Base-by-base conservation (phyloP, 441 rosid species). In the Capsella rubella region DNA sequence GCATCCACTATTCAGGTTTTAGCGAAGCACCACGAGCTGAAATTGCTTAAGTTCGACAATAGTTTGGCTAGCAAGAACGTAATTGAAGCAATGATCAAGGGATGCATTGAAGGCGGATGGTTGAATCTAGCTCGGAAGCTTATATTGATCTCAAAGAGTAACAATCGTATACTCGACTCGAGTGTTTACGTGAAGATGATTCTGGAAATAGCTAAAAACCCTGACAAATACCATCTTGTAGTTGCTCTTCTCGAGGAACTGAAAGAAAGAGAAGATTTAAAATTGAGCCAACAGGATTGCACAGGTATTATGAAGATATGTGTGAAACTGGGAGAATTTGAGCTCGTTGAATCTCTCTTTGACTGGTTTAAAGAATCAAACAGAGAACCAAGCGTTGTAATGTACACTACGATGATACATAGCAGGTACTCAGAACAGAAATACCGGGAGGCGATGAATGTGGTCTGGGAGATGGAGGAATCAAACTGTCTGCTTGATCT, bases 381-480 rank as follows among this genome's bases (percentile, higher is more conserved):
- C 27, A 79, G 71, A n/a, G 92, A 87, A 7, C 80, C 84, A 4
- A 86, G 84, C 58, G 83, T 95, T 70, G 93, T 90, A 47, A 86
- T 92, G 97, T 92, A 90, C 78, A 95, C 99, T 42, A 90, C 90
- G 31, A 35, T 92, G 79, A 84, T 95, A 80, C 98, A 92, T 79
- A 81, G 97, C 78, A 82, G 84, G 9, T 88, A 61, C 70, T 78
- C 84, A 0, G 92, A 87, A 77, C 78, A 71, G 69, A 90, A 82
- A 58, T 89, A 84, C 75, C 61, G 95, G 63, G 90, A 92, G 47
- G 98, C 99, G 14, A 75, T 95, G 84, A 84, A 84, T 80, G 65
- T 87, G 57, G 87, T 95, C 56, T 92, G 96, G 99, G 96, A 92
- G 59, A 89, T 95, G 97, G 99, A 95, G 82, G 86, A 74, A 57